Conservation (phyloP, 495 filamentous ascomycete species). For the Xylaria bambusicola region DNA sequence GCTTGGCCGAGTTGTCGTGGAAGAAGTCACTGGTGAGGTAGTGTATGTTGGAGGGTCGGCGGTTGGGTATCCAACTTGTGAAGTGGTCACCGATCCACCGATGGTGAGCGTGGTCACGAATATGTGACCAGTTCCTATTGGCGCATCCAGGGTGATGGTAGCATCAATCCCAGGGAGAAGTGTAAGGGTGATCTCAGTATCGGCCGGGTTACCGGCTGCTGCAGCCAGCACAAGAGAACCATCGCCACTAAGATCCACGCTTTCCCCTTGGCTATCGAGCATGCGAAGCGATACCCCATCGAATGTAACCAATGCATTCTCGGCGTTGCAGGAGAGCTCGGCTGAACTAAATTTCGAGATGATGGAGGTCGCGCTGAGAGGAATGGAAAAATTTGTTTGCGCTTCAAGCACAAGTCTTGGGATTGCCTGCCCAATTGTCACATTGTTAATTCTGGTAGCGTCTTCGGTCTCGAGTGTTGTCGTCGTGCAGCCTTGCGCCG, state of each 20-base stretch:
- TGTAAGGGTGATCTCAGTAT: slow-evolving; percentile 39
- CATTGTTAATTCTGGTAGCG: slow-evolving; percentile 58
- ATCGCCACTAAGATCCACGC: slow-evolving; percentile 13
- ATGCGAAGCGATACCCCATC: slow-evolving; percentile 51
- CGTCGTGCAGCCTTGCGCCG: slow-evolving; percentile 70
- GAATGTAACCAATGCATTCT: slow-evolving; percentile 88
- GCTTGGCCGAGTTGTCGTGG: slow-evolving; percentile 30
- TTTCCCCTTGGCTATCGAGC: slow-evolving; percentile 28
- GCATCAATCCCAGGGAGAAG: slow-evolving; percentile 32
- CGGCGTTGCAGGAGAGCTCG: slow-evolving; percentile 72
- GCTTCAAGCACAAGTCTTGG: slow-evolving; percentile 69
- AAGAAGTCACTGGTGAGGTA: slow-evolving; percentile 17
- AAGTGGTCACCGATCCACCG: not conserved
- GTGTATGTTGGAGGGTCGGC: slow-evolving; percentile 15
- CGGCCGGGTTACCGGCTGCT: not conserved
- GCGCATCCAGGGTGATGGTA: slow-evolving; percentile 32
- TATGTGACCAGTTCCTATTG: slow-evolving; percentile 18
- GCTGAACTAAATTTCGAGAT: slow-evolving; percentile 74
- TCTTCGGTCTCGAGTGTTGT: slow-evolving; percentile 50
- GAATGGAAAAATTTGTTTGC: slow-evolving; percentile 70
- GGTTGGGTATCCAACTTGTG: not conserved
- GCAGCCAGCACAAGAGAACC: slow-evolving; percentile 26
- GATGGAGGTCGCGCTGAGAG: slow-evolving; percentile 64
- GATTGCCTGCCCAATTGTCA: slow-evolving; percentile 78
- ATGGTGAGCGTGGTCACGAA: slow-evolving; percentile 26